These are phyloP conservation scores for Orbilia blumenaviensis DNA, from an alignment of 2,329 filamentous ascomycete genomes.

Conservation along the genomic window DNA sequence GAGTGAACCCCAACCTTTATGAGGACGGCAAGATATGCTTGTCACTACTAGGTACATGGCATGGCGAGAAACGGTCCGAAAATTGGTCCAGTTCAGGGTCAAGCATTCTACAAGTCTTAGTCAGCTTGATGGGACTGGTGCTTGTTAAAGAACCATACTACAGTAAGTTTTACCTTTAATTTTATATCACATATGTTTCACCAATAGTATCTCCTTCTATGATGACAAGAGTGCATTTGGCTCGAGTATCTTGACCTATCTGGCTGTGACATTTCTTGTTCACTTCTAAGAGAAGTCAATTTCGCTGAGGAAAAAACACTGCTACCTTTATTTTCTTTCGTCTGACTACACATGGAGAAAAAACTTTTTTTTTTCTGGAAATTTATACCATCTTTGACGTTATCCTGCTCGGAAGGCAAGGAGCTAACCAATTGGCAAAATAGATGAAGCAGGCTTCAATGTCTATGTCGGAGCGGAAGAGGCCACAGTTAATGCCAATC, in stretches of 20 bases:
- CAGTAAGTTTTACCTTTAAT: slow-evolving; percentile 61
- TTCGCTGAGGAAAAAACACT: slow-evolving; percentile 70
- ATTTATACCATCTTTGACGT: neutral
- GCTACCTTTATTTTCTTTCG: slow-evolving; percentile 61
- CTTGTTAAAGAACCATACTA: slow-evolving; percentile 71
- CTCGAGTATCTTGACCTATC: slow-evolving; percentile 63
- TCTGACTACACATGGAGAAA: slow-evolving; percentile 30
- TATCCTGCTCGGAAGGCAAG: neutral
- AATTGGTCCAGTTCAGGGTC: slow-evolving; percentile 65
- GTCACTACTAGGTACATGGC: slow-evolving; percentile 70
- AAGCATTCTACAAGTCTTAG: slow-evolving; percentile 69
- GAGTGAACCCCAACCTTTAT: slow-evolving; percentile 72
- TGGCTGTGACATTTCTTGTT: slow-evolving; percentile 47
- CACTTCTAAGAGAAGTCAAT: slow-evolving; percentile 61
- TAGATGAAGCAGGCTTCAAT: slow-evolving; percentile 71
- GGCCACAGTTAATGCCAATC: slow-evolving; percentile 63
- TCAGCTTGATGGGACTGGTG: slow-evolving; percentile 68
- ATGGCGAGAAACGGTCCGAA: slow-evolving; percentile 66
- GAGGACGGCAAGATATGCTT: slow-evolving; percentile 72
- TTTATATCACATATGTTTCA: neutral
- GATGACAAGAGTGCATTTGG: slow-evolving; percentile 66
- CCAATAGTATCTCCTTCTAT: slow-evolving; percentile 21
- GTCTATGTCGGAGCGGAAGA: slow-evolving; percentile 64
- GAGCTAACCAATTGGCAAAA: slow-evolving; percentile 8
- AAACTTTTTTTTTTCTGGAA: too few relatives aligned